These are phyloP conservation scores for Malus sylvestris DNA, from an alignment of 306 rosid genomes.

Conservation along the genomic window DNA sequence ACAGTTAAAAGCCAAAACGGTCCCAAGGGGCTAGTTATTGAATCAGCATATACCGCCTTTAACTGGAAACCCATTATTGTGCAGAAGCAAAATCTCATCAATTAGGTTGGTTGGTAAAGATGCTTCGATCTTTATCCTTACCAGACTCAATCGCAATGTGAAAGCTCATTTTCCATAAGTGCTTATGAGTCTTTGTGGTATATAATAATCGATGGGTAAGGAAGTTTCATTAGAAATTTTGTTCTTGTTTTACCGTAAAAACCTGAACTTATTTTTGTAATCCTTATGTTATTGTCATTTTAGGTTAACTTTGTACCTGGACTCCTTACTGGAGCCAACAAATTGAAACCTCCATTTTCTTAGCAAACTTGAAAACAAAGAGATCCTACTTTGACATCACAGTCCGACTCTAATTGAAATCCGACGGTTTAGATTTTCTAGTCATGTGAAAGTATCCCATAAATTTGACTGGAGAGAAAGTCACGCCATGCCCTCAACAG, in stretches of 20 bases:
- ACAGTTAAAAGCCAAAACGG: not conserved
- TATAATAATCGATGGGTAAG: not conserved
- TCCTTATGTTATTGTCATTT: not conserved
- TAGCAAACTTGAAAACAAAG: not conserved
- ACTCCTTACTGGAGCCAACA: not conserved
- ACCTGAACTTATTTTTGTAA: not conserved
- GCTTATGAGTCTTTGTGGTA: not conserved
- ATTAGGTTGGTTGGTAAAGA: not conserved
- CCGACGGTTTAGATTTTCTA: not conserved
- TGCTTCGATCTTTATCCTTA: not conserved
- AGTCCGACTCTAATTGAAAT: not conserved
- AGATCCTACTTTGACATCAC: not conserved
- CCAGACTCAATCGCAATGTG: not conserved
- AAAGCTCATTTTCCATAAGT: not conserved
- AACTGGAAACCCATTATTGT: not conserved
- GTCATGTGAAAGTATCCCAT: not conserved
- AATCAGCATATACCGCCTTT: not conserved
- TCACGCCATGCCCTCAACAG: not conserved
- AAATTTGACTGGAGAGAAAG: not conserved
- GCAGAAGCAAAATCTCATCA: not conserved
- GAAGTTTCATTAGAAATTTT: not conserved
- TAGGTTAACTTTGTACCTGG: not conserved
- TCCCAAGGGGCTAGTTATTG: not conserved
- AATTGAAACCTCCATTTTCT: not conserved
- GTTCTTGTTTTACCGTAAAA: not conserved